Percentiles rank a stretch among this genome's conserved stretches.
Evolutionary conservation across 352 stramenopile species (phyloP).

Genomic region (Globisporangium okanoganense): DNA sequence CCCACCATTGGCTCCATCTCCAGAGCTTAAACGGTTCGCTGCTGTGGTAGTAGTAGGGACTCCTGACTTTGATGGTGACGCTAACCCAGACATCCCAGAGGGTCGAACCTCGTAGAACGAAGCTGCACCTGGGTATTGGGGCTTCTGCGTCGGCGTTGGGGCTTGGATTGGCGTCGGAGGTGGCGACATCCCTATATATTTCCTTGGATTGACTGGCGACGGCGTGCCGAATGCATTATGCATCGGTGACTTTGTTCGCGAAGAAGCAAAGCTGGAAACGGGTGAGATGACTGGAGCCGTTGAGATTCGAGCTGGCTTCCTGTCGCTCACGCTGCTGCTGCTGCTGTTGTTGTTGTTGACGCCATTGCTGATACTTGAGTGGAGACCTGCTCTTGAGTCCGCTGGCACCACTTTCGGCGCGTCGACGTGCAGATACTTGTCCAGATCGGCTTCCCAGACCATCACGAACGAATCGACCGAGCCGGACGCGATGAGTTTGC

Average conservation of each 20-base stretch:
- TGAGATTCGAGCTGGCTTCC: constrained; percentile 4
- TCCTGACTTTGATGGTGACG: constrained; percentile 1
- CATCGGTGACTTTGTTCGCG: background rate
- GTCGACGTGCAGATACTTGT: constrained; percentile 69
- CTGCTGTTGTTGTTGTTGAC: constrained; percentile 1
- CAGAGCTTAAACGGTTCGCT: background rate
- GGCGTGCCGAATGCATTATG: background rate
- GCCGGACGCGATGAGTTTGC: constrained; percentile 61
- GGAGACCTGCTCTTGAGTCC: background rate
- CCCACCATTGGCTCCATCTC: background rate
- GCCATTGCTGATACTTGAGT: constrained; percentile 1
- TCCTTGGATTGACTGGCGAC: background rate
- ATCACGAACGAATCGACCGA: constrained; percentile 79
- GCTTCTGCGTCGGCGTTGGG: constrained; percentile 39
- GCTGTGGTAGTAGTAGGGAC: background rate
- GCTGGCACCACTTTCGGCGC: constrained; percentile 17
- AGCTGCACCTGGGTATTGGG: constrained; percentile 26
- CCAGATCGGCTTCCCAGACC: constrained; percentile 80
- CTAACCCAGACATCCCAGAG: background rate
- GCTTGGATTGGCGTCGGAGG: constrained; percentile 34
- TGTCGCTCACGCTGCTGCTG: background rate
- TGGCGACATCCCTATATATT: constrained; percentile 15
- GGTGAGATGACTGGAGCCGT: background rate
- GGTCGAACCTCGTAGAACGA: constrained; percentile 32
- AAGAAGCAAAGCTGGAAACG: background rate